These are phyloP conservation scores for Heliocybe sulcata DNA, from an alignment of 1,284 basidiomycete species.

Conservation along the genomic window DNA sequence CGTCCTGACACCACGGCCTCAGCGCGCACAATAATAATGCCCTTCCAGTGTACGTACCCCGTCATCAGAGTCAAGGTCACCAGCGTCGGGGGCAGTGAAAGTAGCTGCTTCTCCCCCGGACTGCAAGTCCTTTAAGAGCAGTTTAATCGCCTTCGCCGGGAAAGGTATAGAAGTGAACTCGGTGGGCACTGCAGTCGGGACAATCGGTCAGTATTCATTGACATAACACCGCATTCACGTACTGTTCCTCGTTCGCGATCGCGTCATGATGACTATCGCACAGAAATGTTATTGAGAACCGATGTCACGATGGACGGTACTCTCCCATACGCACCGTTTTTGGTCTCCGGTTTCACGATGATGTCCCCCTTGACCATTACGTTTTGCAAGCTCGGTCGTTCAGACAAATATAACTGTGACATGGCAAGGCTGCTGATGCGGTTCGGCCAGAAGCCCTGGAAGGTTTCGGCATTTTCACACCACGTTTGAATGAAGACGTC, in stretches of 20 bases:
- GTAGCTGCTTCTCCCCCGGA: constrained; percentile 63
- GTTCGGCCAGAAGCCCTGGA: constrained; percentile 92
- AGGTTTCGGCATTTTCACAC: constrained; percentile 91
- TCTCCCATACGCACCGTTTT: constrained; percentile 55
- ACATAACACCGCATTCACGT: constrained; percentile 22
- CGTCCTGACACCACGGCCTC: constrained; percentile 43
- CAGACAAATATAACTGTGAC: constrained; percentile 66
- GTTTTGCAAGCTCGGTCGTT: constrained; percentile 55
- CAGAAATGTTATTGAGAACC: constrained; percentile 12
- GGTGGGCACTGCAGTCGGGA: constrained; percentile 54
- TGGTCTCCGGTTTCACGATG: constrained; percentile 73
- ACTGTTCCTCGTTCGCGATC: constrained; percentile 86
- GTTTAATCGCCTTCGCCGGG: constrained; percentile 87
- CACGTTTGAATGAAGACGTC: constrained; percentile 83
- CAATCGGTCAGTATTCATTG: background rate
- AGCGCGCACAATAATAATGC: background rate
- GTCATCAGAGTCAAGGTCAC: constrained; percentile 69
- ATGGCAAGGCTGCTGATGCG: constrained; percentile 82
- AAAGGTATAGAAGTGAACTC: constrained; percentile 85
- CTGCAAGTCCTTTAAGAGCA: constrained; percentile 80
- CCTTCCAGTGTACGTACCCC: constrained; percentile 39
- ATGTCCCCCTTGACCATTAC: constrained; percentile 90
- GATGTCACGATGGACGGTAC: constrained; percentile 9
- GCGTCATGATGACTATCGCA: constrained; percentile 84
- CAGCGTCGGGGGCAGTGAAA: constrained; percentile 41